Percentiles rank a stretch among this genome's conserved stretches.
phyloP scores from a whole-genome alignment of 345 rosid species.

The Citrus australasica region DNA sequence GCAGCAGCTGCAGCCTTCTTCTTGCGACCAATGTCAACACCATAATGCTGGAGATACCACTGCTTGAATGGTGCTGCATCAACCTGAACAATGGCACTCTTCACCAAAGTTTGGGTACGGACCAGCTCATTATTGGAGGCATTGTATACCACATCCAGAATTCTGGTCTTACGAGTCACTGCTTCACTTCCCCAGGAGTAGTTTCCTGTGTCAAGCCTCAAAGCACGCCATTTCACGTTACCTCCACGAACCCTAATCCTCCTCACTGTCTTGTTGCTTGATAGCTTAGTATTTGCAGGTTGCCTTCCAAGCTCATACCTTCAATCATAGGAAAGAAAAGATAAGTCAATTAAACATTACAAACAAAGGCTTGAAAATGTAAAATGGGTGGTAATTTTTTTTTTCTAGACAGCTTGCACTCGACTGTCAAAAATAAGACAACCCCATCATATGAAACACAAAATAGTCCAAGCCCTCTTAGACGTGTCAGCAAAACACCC shows the following conservation, averaged over 20 bases:
- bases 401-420: background rate
- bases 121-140: slow-evolving; percentile 88
- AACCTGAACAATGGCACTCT: slow-evolving; percentile 48
- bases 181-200: slow-evolving; percentile 93
- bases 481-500: background rate
- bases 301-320: slow-evolving; percentile 94
- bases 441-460: background rate
- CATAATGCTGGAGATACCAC: slow-evolving; percentile 52
- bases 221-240: slow-evolving; percentile 83
- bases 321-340: background rate
- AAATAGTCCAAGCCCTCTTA: background rate
- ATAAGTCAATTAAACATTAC: background rate
- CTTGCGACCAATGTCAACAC: slow-evolving; percentile 55
- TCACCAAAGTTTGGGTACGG: slow-evolving; percentile 68
- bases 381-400: background rate
- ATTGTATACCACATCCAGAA: slow-evolving; percentile 84
- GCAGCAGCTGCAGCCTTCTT: slow-evolving; percentile 31
- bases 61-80: slow-evolving; percentile 58
- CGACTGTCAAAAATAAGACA: background rate
- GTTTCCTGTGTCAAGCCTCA: slow-evolving; percentile 84
- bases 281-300: slow-evolving; percentile 75
- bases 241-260: slow-evolving; percentile 84
- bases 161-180: slow-evolving; percentile 75
- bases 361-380: too few relatives aligned
- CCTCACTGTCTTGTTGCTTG: slow-evolving; percentile 86